Percentiles rank a stretch among this genome's conserved stretches.
phyloP scores from a whole-genome alignment of 2,329 filamentous ascomycete genomes.

The Paecilomyces dactylethromorphus region DNA sequence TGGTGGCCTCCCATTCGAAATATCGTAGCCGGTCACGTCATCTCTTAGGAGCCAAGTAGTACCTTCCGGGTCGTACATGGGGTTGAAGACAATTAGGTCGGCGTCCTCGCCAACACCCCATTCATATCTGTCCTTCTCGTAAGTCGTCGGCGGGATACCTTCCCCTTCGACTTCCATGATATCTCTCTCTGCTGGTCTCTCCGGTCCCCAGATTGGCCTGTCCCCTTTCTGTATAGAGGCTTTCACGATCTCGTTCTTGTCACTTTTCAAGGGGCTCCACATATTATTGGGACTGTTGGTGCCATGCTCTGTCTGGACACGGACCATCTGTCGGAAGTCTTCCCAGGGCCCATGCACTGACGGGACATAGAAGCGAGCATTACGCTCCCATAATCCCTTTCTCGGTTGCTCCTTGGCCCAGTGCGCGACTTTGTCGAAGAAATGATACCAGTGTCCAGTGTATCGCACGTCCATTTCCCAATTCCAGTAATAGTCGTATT shows the following conservation, averaged over 20 bases:
- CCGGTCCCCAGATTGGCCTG: constrained; percentile 76
- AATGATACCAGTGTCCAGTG: constrained; percentile 75
- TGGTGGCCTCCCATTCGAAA: constrained; percentile 52
- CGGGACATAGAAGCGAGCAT: constrained; percentile 70
- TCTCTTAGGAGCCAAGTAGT: constrained; percentile 78
- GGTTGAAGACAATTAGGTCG: constrained; percentile 85
- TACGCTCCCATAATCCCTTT: constrained; percentile 77
- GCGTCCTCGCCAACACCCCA: constrained; percentile 91
- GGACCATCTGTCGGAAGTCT: constrained; percentile 70
- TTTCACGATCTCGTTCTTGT: constrained; percentile 14
- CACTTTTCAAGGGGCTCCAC: constrained; percentile 48
- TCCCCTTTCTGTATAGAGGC: constrained; percentile 37
- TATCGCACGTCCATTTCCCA: constrained; percentile 80
- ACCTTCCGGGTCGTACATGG: constrained; percentile 81
- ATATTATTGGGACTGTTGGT: constrained; percentile 60
- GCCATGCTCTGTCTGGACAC: constrained; percentile 67
- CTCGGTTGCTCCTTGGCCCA: constrained; percentile 70
- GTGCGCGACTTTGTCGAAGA: constrained; percentile 61
- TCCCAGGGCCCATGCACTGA: constrained; percentile 71
- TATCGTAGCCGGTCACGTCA: constrained; percentile 80
- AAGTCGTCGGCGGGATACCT: constrained; percentile 61
- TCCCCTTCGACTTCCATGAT: constrained; percentile 69
- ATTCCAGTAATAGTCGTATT: constrained; percentile 80
- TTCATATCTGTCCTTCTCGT: constrained; percentile 71
- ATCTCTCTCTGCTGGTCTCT: constrained; percentile 61